Evolutionary conservation across 2,329 filamentous ascomycete species (phyloP).

Genomic region (Pseudodiploospora longispora): DNA sequence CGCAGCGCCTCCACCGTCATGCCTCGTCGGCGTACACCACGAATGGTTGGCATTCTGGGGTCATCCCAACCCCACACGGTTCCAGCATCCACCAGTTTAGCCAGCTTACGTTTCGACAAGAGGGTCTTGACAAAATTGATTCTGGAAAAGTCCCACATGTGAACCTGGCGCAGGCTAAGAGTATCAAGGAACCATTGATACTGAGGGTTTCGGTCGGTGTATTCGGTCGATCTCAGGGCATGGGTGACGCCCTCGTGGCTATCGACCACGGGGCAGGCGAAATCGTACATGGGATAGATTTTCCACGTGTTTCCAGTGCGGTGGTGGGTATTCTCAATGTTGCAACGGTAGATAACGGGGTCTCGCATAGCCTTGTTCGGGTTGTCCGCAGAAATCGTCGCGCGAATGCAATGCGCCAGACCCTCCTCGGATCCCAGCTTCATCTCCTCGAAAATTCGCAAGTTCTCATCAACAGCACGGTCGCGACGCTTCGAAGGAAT

Average conservation of each 20-base stretch:
- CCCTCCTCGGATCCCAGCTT: slow-evolving; percentile 76
- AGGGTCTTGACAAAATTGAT: slow-evolving; percentile 81
- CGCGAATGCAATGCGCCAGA: slow-evolving; percentile 80
- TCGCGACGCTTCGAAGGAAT: slow-evolving; percentile 76
- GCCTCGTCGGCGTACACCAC: slow-evolving; percentile 68
- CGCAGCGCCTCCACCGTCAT: slow-evolving; percentile 72
- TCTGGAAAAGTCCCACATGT: slow-evolving; percentile 79
- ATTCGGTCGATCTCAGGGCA: slow-evolving; percentile 76
- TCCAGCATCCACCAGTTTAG: slow-evolving; percentile 70
- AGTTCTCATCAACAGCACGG: slow-evolving; percentile 69
- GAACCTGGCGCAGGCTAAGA: slow-evolving; percentile 64
- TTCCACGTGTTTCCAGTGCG: slow-evolving; percentile 75
- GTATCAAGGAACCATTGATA: slow-evolving; percentile 80
- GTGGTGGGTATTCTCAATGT: slow-evolving; percentile 59
- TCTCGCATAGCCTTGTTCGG: slow-evolving; percentile 94
- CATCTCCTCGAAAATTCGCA: slow-evolving; percentile 89
- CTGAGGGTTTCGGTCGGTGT: slow-evolving; percentile 78
- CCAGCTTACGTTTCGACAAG: slow-evolving; percentile 78
- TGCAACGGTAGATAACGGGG: slow-evolving; percentile 94
- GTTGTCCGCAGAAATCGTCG: slow-evolving; percentile 86
- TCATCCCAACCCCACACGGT: slow-evolving; percentile 81
- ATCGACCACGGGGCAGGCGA: slow-evolving; percentile 76
- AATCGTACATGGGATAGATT: slow-evolving; percentile 82
- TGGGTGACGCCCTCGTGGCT: slow-evolving; percentile 76
- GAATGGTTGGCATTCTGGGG: slow-evolving; percentile 76